A percentile compares a stretch with the other conserved stretches of the same genome.
phyloP scores from a whole-genome alignment of 208 protist genomes.

The Wallacemonas sp. region DNA sequence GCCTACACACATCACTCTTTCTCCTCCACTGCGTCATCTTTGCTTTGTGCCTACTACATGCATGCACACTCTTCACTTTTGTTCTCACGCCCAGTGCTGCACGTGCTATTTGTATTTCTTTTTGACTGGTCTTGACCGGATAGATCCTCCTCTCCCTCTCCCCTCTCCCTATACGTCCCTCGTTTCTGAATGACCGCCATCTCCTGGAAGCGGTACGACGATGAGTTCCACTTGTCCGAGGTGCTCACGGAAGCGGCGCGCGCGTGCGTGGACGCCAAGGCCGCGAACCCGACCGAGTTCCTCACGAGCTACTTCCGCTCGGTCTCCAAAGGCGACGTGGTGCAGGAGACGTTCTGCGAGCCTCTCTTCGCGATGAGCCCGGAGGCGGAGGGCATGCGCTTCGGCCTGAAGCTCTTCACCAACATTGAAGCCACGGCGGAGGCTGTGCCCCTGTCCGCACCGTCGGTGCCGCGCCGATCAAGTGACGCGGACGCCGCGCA shows the following conservation, averaged over 20 bases:
- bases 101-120: no score
- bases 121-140: no score
- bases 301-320: slow-evolving; percentile 70
- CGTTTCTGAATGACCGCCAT: slow-evolving; percentile 19
- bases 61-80: no score
- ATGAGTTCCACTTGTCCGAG: slow-evolving; percentile 61
- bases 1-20: no score
- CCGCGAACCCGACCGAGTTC: slow-evolving; percentile 56
- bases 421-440: slow-evolving; percentile 8
- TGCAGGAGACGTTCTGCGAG: slow-evolving; percentile 31
- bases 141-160: no score
- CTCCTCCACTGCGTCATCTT: no score
- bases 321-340: slow-evolving; percentile 38
- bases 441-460: neutral
- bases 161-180: no score
- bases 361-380: slow-evolving; percentile 27
- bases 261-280: slow-evolving; percentile 65
- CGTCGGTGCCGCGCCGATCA: neutral
- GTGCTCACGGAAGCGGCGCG: slow-evolving; percentile 77
- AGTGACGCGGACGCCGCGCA: neutral
- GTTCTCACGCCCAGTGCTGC: no score
- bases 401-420: slow-evolving; percentile 29
- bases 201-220: slow-evolving; percentile 82
- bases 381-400: slow-evolving; percentile 20
- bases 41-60: no score